These are phyloP conservation scores for Ganoderma multipileum DNA, from an alignment of 1,284 basidiomycete species.

Conservation along the genomic window DNA sequence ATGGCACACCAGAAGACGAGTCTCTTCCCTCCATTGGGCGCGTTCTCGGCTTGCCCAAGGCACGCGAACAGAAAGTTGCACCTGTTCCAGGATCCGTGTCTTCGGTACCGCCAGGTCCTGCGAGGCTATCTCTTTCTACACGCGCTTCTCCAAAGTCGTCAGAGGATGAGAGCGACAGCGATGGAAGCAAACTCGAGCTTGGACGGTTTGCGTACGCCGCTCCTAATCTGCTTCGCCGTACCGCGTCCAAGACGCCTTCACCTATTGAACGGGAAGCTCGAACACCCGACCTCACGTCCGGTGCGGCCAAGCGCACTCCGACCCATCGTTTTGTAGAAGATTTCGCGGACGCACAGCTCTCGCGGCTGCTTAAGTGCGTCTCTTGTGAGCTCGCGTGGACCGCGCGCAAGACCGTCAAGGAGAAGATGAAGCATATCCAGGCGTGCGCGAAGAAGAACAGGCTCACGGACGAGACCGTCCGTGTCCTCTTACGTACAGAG, in stretches of 20 bases:
- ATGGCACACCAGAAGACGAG: slow-evolving; percentile 23
- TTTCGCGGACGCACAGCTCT: slow-evolving; percentile 55
- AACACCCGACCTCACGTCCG: slow-evolving; percentile 5
- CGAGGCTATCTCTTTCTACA: slow-evolving; percentile 1
- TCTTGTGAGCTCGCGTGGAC: slow-evolving; percentile 75
- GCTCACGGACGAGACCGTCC: slow-evolving; percentile 62
- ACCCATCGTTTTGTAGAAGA: slow-evolving; percentile 39
- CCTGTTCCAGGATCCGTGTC: background rate
- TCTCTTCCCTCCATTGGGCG: slow-evolving; percentile 25
- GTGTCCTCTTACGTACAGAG: slow-evolving; percentile 57
- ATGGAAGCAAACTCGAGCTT: slow-evolving; percentile 17
- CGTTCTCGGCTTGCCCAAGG: slow-evolving; percentile 12
- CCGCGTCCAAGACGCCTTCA: slow-evolving; percentile 22
- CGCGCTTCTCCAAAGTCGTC: slow-evolving; percentile 6
- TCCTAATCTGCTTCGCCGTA: slow-evolving; percentile 13
- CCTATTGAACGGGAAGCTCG: slow-evolving; percentile 8
- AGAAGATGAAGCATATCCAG: slow-evolving; percentile 72
- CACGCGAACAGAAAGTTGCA: background rate
- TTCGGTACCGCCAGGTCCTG: background rate
- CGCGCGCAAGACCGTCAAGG: slow-evolving; percentile 59
- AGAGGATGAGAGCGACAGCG: slow-evolving; percentile 3
- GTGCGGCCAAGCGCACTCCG: slow-evolving; percentile 3
- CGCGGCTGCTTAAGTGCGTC: slow-evolving; percentile 62
- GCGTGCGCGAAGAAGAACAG: slow-evolving; percentile 68
- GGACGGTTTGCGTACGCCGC: slow-evolving; percentile 23